Evolutionary conservation across 805 yeast species (phyloP).

Genomic region (Ogataea thermomethanolica): DNA sequence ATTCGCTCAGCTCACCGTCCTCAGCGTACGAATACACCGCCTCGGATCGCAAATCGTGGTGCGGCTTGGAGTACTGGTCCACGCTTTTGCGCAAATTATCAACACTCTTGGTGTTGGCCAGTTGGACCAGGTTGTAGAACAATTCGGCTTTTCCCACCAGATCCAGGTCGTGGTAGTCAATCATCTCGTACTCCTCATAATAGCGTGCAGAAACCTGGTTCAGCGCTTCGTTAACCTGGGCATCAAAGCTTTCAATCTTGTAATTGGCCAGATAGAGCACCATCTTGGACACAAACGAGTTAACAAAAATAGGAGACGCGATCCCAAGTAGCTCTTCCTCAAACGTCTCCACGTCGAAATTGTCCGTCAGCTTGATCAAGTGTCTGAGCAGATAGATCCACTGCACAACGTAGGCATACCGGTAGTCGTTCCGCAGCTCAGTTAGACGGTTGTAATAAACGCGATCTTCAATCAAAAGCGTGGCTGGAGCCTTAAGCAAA

Average conservation of each 20-base stretch:
- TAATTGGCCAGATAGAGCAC: conserved; percentile 39
- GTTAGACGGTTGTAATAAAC: conserved; percentile 30
- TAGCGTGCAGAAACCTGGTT: conserved; percentile 7
- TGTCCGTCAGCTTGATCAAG: conserved; percentile 47
- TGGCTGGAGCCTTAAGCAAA: conserved; percentile 38
- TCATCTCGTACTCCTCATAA: conserved; percentile 6
- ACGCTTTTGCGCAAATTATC: conserved; percentile 50
- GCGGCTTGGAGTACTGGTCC: conserved; percentile 31
- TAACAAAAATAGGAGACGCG: conserved; percentile 39
- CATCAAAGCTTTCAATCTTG: conserved; percentile 28
- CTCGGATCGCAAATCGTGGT: conserved; percentile 22
- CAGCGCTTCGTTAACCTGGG: conserved; percentile 27
- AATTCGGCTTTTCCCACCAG: conserved; percentile 49
- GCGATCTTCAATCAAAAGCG: conserved; percentile 37
- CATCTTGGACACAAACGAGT: conserved; percentile 42
- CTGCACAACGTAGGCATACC: conserved; percentile 42
- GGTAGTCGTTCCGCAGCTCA: conserved; percentile 35
- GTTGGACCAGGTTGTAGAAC: conserved; percentile 37
- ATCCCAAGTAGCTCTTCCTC: conserved; percentile 58
- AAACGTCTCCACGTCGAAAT: conserved; percentile 54
- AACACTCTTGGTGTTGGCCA: conserved; percentile 40
- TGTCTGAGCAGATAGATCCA: conserved; percentile 58
- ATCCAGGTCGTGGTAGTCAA: conserved; percentile 29
- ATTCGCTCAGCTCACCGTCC: conserved; percentile 23
- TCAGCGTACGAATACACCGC: conserved; percentile 21